A percentile compares a stretch with the other conserved stretches of the same genome.
Conservation (phyloP, 2,329 filamentous ascomycete genomes). For the Balansia obtecta region DNA sequence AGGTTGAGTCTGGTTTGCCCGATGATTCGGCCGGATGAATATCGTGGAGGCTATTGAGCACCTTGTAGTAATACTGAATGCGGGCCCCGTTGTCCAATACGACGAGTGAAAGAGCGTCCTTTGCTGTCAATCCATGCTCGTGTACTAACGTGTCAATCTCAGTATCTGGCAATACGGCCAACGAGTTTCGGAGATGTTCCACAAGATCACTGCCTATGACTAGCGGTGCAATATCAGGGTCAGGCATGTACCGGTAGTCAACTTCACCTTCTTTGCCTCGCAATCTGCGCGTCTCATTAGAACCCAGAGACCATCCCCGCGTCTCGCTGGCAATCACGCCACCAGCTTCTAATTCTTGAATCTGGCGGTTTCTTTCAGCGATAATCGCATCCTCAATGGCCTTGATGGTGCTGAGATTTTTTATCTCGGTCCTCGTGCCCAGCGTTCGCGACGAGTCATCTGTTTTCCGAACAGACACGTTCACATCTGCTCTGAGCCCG, state of each 20-base stretch:
- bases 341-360: constrained; percentile 62
- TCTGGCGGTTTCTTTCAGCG: constrained; percentile 82
- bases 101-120: constrained; percentile 74
- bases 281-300: constrained; percentile 66
- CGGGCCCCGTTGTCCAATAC: constrained; percentile 66
- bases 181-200: constrained; percentile 42
- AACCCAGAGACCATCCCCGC: constrained; percentile 80
- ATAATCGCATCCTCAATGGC: constrained; percentile 90
- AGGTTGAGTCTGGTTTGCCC: constrained; percentile 1
- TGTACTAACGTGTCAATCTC: constrained; percentile 50
- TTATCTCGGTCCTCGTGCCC: constrained; percentile 90
- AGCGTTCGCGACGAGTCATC: constrained; percentile 35
- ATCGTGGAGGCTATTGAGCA: constrained; percentile 37
- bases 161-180: constrained; percentile 63
- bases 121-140: constrained; percentile 57
- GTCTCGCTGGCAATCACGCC: constrained; percentile 74
- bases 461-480: constrained; percentile 68
- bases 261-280: constrained; percentile 94
- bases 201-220: constrained; percentile 62
- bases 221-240: constrained; percentile 77
- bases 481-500: constrained; percentile 84
- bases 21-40: constrained; percentile 13
- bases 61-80: constrained; percentile 68
- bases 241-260: constrained; percentile 97
- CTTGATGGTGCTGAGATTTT: constrained; percentile 91